Percentiles rank a stretch among this genome's conserved stretches.
Evolutionary conservation across 495 filamentous ascomycete species (phyloP).

Genomic region (Margaritispora aquatica): DNA sequence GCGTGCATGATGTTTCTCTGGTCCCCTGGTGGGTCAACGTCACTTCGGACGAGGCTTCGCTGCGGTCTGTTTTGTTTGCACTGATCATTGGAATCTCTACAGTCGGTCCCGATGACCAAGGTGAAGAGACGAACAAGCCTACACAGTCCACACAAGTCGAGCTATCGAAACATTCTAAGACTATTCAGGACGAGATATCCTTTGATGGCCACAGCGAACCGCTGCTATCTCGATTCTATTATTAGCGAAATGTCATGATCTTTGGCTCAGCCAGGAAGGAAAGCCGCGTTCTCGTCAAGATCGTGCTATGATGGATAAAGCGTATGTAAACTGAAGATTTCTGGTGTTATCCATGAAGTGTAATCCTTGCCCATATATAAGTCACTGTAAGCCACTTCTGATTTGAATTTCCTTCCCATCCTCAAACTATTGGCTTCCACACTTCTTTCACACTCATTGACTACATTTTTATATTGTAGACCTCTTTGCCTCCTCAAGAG

Average conservation of each 20-base stretch:
- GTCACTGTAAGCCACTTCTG: too few relatives aligned
- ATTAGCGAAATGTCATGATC: not conserved
- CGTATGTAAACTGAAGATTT: too few relatives aligned
- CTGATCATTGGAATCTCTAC: not conserved
- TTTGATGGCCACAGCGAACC: not conserved
- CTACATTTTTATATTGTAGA: slow-evolving; percentile 2
- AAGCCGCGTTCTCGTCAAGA: too few relatives aligned
- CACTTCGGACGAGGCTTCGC: not conserved
- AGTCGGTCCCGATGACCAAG: not conserved
- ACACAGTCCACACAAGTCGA: not conserved
- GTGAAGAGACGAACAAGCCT: not conserved
- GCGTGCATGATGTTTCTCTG: too few relatives aligned
- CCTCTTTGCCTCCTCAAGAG: slow-evolving; percentile 1
- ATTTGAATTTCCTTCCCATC: too few relatives aligned
- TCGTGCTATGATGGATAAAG: too few relatives aligned
- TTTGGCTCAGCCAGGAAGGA: too few relatives aligned
- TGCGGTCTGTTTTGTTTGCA: not conserved
- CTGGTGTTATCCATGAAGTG: too few relatives aligned
- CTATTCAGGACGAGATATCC: not conserved
- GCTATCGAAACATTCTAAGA: not conserved
- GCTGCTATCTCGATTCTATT: not conserved
- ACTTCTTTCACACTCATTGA: not conserved
- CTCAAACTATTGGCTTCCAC: too few relatives aligned
- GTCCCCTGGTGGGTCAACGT: not conserved
- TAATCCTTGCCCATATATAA: too few relatives aligned